phyloP scores from a whole-genome alignment of 2,329 filamentous ascomycete genomes.

The Biscogniauxia mediterranea region DNA sequence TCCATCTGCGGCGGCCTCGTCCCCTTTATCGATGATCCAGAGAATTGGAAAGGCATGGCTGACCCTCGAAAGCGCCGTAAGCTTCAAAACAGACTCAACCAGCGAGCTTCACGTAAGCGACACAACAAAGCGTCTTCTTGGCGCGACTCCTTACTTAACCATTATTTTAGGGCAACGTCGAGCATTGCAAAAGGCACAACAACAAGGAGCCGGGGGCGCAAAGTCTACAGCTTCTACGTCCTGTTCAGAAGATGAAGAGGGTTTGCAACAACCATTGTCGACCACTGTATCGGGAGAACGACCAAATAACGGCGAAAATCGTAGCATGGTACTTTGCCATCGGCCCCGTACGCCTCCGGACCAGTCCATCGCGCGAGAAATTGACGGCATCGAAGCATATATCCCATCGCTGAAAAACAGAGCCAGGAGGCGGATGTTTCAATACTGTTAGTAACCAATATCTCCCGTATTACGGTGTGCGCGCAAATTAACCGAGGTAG shows the following conservation, averaged over 20 bases:
- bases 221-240: background rate
- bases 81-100: conserved; percentile 1
- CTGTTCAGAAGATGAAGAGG: background rate
- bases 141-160: background rate
- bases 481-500: background rate
- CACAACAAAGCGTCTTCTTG: background rate
- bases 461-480: background rate
- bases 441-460: background rate
- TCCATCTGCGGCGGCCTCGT: background rate
- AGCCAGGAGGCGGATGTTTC: background rate
- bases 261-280: no score
- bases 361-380: background rate
- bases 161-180: background rate
- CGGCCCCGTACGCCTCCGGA: background rate
- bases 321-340: background rate
- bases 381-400: background rate
- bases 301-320: background rate
- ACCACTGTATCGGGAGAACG: background rate
- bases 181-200: background rate
- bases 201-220: background rate
- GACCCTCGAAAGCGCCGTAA: background rate
- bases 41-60: background rate
- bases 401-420: background rate
- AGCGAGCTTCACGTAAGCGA: background rate
- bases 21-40: background rate